phyloP scores from a whole-genome alignment of 2,329 filamentous ascomycete species.

The Coniochaeta sp. region DNA sequence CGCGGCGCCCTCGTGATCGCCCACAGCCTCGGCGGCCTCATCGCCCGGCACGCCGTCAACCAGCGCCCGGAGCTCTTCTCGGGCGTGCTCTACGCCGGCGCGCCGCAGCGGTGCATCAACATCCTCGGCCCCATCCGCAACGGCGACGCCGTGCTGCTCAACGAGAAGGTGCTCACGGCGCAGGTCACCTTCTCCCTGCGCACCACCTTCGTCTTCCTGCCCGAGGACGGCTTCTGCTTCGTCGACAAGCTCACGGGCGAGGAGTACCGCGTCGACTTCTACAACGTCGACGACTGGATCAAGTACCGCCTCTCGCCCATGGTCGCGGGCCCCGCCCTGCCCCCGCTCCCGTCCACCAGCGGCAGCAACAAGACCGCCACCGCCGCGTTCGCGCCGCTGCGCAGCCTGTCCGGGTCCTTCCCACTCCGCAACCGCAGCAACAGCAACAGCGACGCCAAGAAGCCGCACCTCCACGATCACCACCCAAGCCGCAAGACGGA shows the following conservation, averaged over 20 bases:
- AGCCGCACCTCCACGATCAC: slow-evolving; percentile 18
- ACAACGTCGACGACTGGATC: slow-evolving; percentile 71
- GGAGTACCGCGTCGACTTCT: slow-evolving; percentile 78
- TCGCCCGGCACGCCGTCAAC: slow-evolving; percentile 84
- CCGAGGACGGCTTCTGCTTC: slow-evolving; percentile 82
- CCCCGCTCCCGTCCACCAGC: slow-evolving; percentile 47
- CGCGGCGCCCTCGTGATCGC: slow-evolving; percentile 75
- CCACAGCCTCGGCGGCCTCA: slow-evolving; percentile 80
- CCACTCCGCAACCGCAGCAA: slow-evolving; percentile 37
- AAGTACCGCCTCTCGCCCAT: slow-evolving; percentile 73
- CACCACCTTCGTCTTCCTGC: slow-evolving; percentile 77
- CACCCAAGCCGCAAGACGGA: slow-evolving; percentile 17
- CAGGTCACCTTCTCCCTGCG: slow-evolving; percentile 90
- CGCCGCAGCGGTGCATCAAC: slow-evolving; percentile 81
- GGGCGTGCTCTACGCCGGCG: slow-evolving; percentile 78
- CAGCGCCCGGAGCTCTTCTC: slow-evolving; percentile 76
- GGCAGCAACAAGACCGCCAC: not conserved
- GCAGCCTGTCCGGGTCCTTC: slow-evolving; percentile 35
- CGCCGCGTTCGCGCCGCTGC: slow-evolving; percentile 34
- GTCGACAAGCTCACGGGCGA: slow-evolving; percentile 75
- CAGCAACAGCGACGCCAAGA: slow-evolving; percentile 34
- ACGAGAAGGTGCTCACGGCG: slow-evolving; percentile 81
- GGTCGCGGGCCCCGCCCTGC: slow-evolving; percentile 56
- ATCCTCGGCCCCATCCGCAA: slow-evolving; percentile 85
- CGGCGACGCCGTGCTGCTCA: slow-evolving; percentile 86